Evolutionary conservation across 2,329 filamentous ascomycete species (phyloP).

Genomic region (Cladorrhinum sp.): DNA sequence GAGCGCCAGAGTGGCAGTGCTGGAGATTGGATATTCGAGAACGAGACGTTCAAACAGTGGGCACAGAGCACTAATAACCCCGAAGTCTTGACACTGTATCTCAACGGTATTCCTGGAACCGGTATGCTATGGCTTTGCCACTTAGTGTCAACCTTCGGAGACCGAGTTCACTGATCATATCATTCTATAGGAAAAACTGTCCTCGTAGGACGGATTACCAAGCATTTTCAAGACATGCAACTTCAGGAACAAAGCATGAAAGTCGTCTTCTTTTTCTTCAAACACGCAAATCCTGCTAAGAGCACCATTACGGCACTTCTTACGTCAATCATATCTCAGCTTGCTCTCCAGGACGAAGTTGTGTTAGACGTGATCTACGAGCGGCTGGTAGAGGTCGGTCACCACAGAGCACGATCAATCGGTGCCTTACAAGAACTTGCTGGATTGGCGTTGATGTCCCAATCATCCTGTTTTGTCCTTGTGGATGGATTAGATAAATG

Average conservation of each 20-base stretch:
- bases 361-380: not conserved
- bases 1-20: not conserved
- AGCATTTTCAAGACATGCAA: not conserved
- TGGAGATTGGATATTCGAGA: not conserved
- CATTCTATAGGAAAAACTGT: not conserved
- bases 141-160: not conserved
- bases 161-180: too few species aligned
- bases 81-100: constrained; percentile 13
- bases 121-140: constrained; percentile 12
- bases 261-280: not conserved
- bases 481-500: not conserved
- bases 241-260: not conserved
- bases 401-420: not conserved
- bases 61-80: not conserved
- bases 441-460: not conserved
- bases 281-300: not conserved
- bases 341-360: not conserved
- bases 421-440: not conserved
- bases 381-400: not conserved
- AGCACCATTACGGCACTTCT: not conserved
- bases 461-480: not conserved
- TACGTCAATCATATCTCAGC: not conserved
- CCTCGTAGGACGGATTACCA: not conserved
- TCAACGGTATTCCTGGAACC: constrained; percentile 25
- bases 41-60: not conserved